Base-by-base conservation (phyloP, 495 filamentous ascomycete genomes). In the Neurospora hispaniola region DNA sequence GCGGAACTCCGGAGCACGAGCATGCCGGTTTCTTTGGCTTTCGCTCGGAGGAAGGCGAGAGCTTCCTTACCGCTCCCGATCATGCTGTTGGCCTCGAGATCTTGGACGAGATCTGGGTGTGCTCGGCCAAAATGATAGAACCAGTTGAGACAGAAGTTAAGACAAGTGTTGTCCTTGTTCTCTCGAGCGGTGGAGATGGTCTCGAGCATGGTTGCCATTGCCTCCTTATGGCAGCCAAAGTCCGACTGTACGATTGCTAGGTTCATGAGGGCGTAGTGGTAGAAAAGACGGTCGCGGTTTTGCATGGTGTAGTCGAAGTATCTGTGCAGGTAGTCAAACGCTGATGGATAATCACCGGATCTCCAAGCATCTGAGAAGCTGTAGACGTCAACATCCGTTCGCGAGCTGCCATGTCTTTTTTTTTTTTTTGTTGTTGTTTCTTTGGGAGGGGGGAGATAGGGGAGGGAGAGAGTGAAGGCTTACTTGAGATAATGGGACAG, bases 271-370 rank as follows among this genome's bases (percentile, higher is more conserved):
- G 96, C 96, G 79, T 98, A 98, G 76, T 98, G 96, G 79, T 98
- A 98, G 75, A 94, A 94, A n/a, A 82, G 80, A 27, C 92, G 89
- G 78, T 96, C 92, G 38, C 89, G 83, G 75, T 89, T 92, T 74
- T 96, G 92, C 92, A 98, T 94, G 6, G 93, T 96, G 81, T 97
- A 97, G 80, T 99, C 96, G 78, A 97, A 99, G 80, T 97, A 98
- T 46, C 94, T 90, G 79, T 99, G 95, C 39, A 99, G 87, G 74
- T 91, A 90, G 73, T 99, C 94, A 79, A 98, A 94, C 0, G 95
- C 91, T 0, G 90, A 91, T 14, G 93, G 88, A 78, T 95, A 97
- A 80, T 98, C 95, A 0, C 96, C 96, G 12, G 94, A 88, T 74
- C 89, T 87, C 96, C 94, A 98, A 7, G 93, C 88, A 78, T 99